Conservation (phyloP, 768 basidiomycete genomes). For the Epithele typhae region DNA sequence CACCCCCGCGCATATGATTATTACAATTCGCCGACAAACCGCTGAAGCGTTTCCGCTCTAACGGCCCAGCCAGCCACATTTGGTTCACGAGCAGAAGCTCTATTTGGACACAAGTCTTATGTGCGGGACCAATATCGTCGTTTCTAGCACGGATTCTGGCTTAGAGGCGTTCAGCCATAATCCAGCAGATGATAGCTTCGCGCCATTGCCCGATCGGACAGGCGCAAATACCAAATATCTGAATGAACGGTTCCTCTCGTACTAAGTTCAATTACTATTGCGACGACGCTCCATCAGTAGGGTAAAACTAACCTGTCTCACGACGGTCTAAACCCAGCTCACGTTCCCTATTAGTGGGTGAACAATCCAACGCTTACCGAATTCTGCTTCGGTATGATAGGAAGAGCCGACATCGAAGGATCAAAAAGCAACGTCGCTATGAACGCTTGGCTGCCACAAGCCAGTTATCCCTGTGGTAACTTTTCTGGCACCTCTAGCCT, state of each 20-base stretch:
- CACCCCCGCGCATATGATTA: constrained; percentile 64
- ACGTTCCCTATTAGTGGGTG: constrained; percentile 78
- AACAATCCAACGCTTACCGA: constrained; percentile 79
- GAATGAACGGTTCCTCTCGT: constrained; percentile 82
- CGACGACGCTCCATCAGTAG: constrained; percentile 74
- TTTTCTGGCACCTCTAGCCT: constrained; percentile 81
- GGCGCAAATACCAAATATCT: constrained; percentile 79
- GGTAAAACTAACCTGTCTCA: constrained; percentile 87
- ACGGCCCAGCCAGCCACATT: constrained; percentile 48
- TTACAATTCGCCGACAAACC: constrained; percentile 55
- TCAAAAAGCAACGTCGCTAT: constrained; percentile 82
- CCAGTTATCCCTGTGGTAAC: constrained; percentile 78
- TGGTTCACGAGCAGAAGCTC: constrained; percentile 70
- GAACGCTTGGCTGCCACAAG: constrained; percentile 81
- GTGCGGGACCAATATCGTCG: constrained; percentile 67
- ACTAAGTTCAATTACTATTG: constrained; percentile 79
- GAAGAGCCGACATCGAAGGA: constrained; percentile 81
- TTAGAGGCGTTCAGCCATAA: constrained; percentile 85
- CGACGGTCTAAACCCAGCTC: constrained; percentile 81
- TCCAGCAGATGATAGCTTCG: constrained; percentile 81
- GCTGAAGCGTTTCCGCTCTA: constrained; percentile 49
- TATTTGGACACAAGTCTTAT: constrained; percentile 61
- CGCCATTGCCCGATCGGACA: constrained; percentile 75
- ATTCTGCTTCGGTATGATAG: constrained; percentile 80
- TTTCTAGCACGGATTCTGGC: constrained; percentile 77